Evolutionary conservation across 768 basidiomycete species (phyloP).

Genomic region (Mrakia blollopis): DNA sequence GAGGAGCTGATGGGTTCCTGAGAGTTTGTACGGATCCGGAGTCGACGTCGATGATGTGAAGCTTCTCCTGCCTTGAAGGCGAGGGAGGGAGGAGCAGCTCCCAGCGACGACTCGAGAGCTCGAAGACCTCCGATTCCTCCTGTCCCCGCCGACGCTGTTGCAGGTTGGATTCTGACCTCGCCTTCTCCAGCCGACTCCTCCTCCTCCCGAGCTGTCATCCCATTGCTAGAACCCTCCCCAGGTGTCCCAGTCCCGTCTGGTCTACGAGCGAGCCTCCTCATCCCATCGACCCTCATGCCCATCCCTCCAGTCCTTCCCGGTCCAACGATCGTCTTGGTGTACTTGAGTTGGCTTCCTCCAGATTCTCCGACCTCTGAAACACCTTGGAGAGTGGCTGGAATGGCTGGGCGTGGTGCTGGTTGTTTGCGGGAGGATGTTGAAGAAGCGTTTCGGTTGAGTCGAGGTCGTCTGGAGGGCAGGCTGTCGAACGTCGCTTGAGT

Average conservation of each 20-base stretch:
- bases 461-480: not conserved
- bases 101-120: not conserved
- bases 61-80: conserved; percentile 4
- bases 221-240: not conserved
- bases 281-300: conserved; percentile 25
- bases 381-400: not conserved
- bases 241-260: not conserved
- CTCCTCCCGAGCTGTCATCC: not conserved
- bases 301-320: conserved; percentile 13
- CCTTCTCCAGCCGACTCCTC: not conserved
- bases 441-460: conserved; percentile 24
- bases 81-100: not conserved
- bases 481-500: not conserved
- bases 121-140: not conserved
- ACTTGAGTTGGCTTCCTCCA: conserved; percentile 19
- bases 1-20: not conserved
- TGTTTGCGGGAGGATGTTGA: conserved; percentile 18
- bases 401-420: not conserved
- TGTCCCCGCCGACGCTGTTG: not conserved
- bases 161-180: conserved; percentile 2
- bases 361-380: not conserved
- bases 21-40: not conserved
- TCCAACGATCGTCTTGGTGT: conserved; percentile 27
- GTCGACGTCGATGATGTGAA: not conserved
- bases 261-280: conserved; percentile 4